Evolutionary conservation across 2,329 filamentous ascomycete genomes (phyloP).

Genomic region (Elsinoe ampelina): DNA sequence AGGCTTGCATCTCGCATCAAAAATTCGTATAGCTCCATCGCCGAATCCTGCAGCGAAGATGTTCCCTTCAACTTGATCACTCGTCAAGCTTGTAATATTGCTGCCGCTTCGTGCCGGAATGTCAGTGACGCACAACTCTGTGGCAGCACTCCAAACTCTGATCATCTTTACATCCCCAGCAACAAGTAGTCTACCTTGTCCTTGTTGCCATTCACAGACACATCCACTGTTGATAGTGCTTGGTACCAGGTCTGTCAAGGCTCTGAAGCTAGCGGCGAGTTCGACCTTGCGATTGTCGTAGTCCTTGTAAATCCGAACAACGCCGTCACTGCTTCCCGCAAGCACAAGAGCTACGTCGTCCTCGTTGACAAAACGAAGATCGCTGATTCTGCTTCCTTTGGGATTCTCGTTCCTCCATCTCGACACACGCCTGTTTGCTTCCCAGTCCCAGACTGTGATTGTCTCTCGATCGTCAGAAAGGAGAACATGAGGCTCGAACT

Average conservation of each 20-base stretch:
- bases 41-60: constrained; percentile 95
- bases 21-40: constrained; percentile 87
- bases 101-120: constrained; percentile 91
- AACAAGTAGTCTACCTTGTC: constrained; percentile 88
- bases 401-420: constrained; percentile 95
- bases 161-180: constrained; percentile 94
- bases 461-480: constrained; percentile 90
- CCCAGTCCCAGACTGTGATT: constrained; percentile 86
- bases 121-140: constrained; percentile 84
- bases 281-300: constrained; percentile 76
- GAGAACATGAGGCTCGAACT: constrained; percentile 92
- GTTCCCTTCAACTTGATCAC: constrained; percentile 94
- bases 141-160: constrained; percentile 88
- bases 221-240: constrained; percentile 81
- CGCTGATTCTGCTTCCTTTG: constrained; percentile 79
- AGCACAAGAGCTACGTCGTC: constrained; percentile 92
- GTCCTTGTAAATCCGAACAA: constrained; percentile 84
- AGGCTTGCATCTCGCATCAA: constrained; percentile 71
- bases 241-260: constrained; percentile 84
- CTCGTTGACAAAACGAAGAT: constrained; percentile 96
- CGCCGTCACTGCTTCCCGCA: constrained; percentile 90
- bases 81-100: constrained; percentile 91
- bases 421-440: constrained; percentile 61
- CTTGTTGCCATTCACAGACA: constrained; percentile 98
- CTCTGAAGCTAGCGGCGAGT: constrained; percentile 83